Evolutionary conservation across 2,329 filamentous ascomycete genomes (phyloP).

Genomic region (Pseudogymnoascus verrucosus): DNA sequence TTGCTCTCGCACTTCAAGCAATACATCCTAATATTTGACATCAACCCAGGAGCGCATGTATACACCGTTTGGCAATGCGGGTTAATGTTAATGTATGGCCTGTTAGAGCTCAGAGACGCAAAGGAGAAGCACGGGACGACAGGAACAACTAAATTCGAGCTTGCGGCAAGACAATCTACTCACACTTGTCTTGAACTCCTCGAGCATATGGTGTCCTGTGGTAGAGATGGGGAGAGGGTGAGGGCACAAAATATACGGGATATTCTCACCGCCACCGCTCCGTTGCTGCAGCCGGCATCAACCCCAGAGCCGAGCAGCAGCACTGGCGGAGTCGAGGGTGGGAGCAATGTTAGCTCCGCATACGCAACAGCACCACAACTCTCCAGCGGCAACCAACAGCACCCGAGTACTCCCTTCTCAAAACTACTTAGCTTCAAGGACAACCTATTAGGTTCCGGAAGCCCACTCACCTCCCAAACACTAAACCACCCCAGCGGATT

Average conservation of each 20-base stretch:
- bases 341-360: background rate
- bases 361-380: background rate
- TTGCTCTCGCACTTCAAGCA: background rate
- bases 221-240: background rate
- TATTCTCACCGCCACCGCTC: background rate
- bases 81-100: slow-evolving; percentile 12
- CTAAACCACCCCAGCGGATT: background rate
- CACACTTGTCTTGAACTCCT: slow-evolving; percentile 4
- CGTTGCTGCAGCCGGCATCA: background rate
- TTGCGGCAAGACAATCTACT: background rate
- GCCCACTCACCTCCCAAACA: background rate
- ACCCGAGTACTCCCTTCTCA: background rate
- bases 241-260: slow-evolving; percentile 4
- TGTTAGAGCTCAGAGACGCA: slow-evolving; percentile 7
- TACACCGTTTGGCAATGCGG: slow-evolving; percentile 16
- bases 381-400: background rate
- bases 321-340: background rate
- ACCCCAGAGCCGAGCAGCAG: background rate
- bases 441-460: background rate
- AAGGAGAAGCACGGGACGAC: background rate
- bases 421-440: background rate
- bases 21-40: slow-evolving; percentile 10
- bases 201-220: background rate
- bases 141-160: background rate
- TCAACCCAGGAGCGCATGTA: slow-evolving; percentile 14